Percentiles rank a stretch among this genome's conserved stretches.
Evolutionary conservation across 352 stramenopile species (phyloP).

Genomic region (Blastocystis sp.): DNA sequence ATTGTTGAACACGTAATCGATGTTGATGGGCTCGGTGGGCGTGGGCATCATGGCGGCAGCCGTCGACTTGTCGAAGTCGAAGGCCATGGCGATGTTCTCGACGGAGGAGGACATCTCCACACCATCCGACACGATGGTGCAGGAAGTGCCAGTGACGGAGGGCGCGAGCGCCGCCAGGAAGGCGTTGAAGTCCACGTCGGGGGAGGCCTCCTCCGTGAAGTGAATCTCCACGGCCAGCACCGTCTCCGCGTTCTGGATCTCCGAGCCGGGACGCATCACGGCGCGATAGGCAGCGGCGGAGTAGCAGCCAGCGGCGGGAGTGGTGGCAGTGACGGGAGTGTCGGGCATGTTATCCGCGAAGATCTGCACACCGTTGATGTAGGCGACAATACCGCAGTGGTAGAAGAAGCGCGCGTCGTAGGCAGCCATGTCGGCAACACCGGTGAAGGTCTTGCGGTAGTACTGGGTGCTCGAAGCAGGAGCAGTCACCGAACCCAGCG

Average conservation of each 20-base stretch:
- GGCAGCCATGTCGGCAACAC: too few species aligned
- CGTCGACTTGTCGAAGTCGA: conserved; percentile 27
- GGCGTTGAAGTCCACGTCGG: not conserved
- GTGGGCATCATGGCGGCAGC: not conserved
- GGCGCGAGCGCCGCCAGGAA: not conserved
- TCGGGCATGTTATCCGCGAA: conserved; percentile 39
- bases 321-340: not conserved
- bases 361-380: not conserved
- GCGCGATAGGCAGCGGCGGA: not conserved
- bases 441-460: too few species aligned
- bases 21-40: not conserved
- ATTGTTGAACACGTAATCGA: not conserved
- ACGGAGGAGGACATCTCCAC: not conserved
- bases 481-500: not conserved
- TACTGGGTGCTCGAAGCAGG: conserved; percentile 9
- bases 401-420: too few species aligned
- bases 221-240: conserved; percentile 39
- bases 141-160: not conserved
- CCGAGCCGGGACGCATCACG: conserved; percentile 30
- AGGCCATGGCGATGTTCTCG: conserved; percentile 1
- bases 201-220: not conserved
- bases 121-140: conserved; percentile 9
- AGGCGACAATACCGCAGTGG: too few species aligned
- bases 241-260: not conserved
- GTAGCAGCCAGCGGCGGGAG: conserved; percentile 6